Percentiles rank a stretch among this genome's conserved stretches.
These are phyloP conservation scores for Coffea humblotiana DNA, from an alignment of 305 asterid genomes.

Conservation along the genomic window DNA sequence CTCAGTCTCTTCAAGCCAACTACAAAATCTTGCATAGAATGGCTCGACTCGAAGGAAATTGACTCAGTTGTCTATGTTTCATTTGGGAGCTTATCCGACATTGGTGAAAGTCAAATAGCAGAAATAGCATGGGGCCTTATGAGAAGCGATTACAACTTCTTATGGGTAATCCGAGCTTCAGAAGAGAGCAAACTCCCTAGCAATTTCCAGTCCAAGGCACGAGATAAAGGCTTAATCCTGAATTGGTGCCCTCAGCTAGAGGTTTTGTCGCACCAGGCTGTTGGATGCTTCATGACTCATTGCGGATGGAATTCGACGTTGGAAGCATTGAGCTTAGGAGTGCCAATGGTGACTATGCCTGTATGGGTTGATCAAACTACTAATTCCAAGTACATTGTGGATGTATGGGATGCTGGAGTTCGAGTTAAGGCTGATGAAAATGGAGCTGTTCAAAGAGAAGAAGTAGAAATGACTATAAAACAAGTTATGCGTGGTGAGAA, in stretches of 20 bases:
- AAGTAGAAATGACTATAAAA: slow-evolving; percentile 34
- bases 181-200: slow-evolving; percentile 45
- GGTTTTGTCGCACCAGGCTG: slow-evolving; percentile 40
- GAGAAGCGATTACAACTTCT: slow-evolving; percentile 38
- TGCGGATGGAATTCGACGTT: background rate
- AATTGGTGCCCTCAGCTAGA: slow-evolving; percentile 54
- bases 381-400: slow-evolving; percentile 46
- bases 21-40: slow-evolving; percentile 32
- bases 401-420: slow-evolving; percentile 46
- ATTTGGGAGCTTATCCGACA: slow-evolving; percentile 46
- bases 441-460: slow-evolving; percentile 37
- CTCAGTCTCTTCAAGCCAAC: slow-evolving; percentile 34
- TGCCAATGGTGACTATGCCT: slow-evolving; percentile 45
- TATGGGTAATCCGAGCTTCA: slow-evolving; percentile 53
- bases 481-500: slow-evolving; percentile 36
- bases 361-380: slow-evolving; percentile 40
- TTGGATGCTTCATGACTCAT: slow-evolving; percentile 51
- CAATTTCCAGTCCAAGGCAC: slow-evolving; percentile 23
- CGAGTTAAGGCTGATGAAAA: slow-evolving; percentile 25
- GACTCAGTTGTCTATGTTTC: slow-evolving; percentile 17
- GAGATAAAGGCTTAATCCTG: slow-evolving; percentile 37
- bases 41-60: slow-evolving; percentile 39
- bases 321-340: slow-evolving; percentile 33
- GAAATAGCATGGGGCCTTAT: slow-evolving; percentile 45
- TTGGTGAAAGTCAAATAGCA: slow-evolving; percentile 41